Base-by-base conservation (phyloP, 768 basidiomycete genomes). In the Kwoniella europaea region DNA sequence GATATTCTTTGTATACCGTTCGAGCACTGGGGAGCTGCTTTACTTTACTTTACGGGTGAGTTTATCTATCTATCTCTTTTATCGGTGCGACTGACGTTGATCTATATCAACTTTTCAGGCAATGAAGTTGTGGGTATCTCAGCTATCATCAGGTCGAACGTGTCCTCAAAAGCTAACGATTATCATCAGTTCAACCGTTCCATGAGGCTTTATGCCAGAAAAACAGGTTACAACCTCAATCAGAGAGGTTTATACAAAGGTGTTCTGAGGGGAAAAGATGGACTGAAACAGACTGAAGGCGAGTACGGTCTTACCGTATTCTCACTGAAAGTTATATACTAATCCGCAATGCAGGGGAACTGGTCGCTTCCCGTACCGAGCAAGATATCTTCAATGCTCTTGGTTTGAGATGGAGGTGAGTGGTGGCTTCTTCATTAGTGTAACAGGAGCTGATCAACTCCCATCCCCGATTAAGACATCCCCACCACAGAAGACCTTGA, bases 31-130 rank as follows among this genome's bases (percentile, higher is more conserved):
- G 95, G 94, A 0, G 94, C 91, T 1, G 93, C 94, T 0, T 83
- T 94, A 63, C 84, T 97, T n/a, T 97, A 97, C 82, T 97, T 93
- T 80, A 96, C 94, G 0, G 81, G 92, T 91, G 71, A 76, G 87
- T 50, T 84, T 53, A 18, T 46, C 1, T 13, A 46, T 59, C n/a
- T 64, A 29, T 18, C 54, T 13, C 29, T 41, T 60, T 27, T 27
- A n/a, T n/a, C n/a, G 22, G 10, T 15, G 2, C 20, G 15, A 18
- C 16, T 20, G 62, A 50, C 24, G 43, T 22, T 60, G 53, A 66
- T n/a, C 27, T 46, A 22, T 42, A 35, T 18, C 10, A 53, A 2
- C 27, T 9, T 41, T 22, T 20, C 56, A 78, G 94, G 94, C 2
- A 94, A 96, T 78, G 92, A 95, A 77, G 92, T 96, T 64, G 93